Evolutionary conservation across 345 rosid genomes (phyloP), one percentile per base, ranked within the genome.

Genomic region (Brassica cretica): DNA sequence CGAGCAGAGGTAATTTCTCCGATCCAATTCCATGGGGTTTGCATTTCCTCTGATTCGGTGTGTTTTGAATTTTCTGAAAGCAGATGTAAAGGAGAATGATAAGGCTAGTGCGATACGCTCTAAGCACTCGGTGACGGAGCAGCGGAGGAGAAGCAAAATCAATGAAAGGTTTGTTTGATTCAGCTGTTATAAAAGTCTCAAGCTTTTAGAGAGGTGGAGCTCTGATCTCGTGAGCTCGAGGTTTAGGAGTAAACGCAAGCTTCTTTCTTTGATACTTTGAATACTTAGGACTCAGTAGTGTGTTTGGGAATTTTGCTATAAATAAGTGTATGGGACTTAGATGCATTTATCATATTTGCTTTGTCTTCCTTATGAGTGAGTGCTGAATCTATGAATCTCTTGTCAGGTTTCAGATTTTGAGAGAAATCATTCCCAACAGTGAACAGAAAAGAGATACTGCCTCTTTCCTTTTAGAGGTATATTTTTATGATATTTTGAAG

Each of bases 401-500:
- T 37, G 75, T 80, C 93, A 95, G 97, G 75, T 95, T 95, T 86
- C 99, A 95, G 89, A 86, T 82, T 75, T 82, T 96, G 88, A 93
- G 99, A 88, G 98, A 87, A 16, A 85, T 96, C 32, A 90, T 96
- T 81, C 97, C 98, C 4, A 86, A 89, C 71, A 82, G 90, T 74
- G 97, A 96, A 46, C 98, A 96, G 64, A 96, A 93, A 79, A 83
- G 91, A 71, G 99, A 96, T 80, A 96, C 94, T 0, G 98, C 99
- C 8, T 96, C 99, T 0, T 93, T 96, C 82, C 84, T 96, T 32
- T 81, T 91, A 80, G 99, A 93, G 99, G 99, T 93, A 81, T 14
- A 21, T 21, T 21, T 21, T 21, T 21, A 21, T 21, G 24, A 1
- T 21, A 21, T 53, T 35, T 55, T 35, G 4, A 5, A 19, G 18